Evolutionary conservation across 768 basidiomycete species (phyloP).

Genomic region (Leccinum uliginosum): DNA sequence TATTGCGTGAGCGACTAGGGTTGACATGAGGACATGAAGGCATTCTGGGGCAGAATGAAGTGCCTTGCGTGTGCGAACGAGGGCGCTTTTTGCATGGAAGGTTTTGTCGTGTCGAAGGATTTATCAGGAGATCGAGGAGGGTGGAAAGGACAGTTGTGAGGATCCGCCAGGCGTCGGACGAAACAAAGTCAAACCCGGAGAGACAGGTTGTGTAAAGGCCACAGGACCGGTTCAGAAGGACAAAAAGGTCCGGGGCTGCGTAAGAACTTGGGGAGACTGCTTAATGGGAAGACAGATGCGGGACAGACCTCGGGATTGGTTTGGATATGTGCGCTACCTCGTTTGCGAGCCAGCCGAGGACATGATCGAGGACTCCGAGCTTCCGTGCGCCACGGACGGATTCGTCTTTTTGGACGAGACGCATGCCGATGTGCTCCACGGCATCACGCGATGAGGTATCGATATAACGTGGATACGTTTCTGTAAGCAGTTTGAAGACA

Average conservation of each 20-base stretch:
- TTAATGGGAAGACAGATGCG: background rate
- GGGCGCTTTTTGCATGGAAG: constrained; percentile 54
- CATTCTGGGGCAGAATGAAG: constrained; percentile 57
- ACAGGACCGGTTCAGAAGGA: constrained; percentile 70
- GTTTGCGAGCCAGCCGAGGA: constrained; percentile 70
- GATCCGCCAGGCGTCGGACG: constrained; percentile 45
- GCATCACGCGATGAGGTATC: constrained; percentile 71
- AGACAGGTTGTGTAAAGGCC: constrained; percentile 55
- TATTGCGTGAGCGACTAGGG: constrained; percentile 50
- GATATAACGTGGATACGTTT: constrained; percentile 76
- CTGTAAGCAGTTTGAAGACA: constrained; percentile 65
- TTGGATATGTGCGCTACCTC: constrained; percentile 61
- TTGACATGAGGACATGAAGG: constrained; percentile 47
- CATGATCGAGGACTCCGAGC: constrained; percentile 61
- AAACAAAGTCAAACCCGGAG: constrained; percentile 40
- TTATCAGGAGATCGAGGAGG: constrained; percentile 56
- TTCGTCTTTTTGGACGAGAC: constrained; percentile 62
- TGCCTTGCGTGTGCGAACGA: constrained; percentile 58
- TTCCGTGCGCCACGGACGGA: constrained; percentile 38
- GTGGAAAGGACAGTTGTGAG: constrained; percentile 56
- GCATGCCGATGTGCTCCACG: constrained; percentile 62
- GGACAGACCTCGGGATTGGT: constrained; percentile 51
- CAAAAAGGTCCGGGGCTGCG: constrained; percentile 59
- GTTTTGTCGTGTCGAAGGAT: constrained; percentile 51
- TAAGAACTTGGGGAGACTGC: constrained; percentile 36